Evolutionary conservation across 805 yeast genomes (phyloP).

Genomic region (Zygosaccharomyces gambellarensis): DNA sequence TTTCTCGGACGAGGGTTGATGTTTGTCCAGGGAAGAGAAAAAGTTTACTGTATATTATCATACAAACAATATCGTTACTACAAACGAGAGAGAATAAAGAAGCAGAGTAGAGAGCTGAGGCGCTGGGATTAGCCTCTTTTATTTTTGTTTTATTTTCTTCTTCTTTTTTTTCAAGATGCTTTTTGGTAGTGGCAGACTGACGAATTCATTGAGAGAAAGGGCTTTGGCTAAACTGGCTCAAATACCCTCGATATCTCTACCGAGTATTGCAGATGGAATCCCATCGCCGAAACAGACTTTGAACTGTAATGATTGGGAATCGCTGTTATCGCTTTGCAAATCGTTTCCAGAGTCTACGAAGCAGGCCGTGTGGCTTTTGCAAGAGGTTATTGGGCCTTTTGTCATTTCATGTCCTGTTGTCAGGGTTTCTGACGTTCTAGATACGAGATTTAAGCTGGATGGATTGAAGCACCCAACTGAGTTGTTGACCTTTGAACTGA

Average conservation of each 20-base stretch:
- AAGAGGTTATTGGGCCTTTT: conserved; percentile 42
- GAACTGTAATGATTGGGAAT: conserved; percentile 46
- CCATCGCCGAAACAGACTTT: conserved; percentile 13
- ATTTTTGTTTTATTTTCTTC: too few relatives aligned
- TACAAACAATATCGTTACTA: too few relatives aligned
- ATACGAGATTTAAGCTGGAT: conserved; percentile 33
- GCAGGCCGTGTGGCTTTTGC: conserved; percentile 39
- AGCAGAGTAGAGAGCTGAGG: conserved; percentile 4
- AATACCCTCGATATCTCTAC: conserved; percentile 5
- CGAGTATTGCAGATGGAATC: neutral
- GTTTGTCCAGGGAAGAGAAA: too few relatives aligned
- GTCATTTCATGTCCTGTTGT: conserved; percentile 49
- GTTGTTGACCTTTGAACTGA: conserved; percentile 34
- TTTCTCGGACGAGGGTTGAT: too few relatives aligned
- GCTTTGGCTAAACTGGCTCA: conserved; percentile 26
- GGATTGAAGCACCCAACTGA: conserved; percentile 39
- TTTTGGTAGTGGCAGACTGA: neutral
- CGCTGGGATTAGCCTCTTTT: neutral
- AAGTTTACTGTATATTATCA: too few relatives aligned
- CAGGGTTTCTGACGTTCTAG: conserved; percentile 38
- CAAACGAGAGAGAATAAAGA: neutral
- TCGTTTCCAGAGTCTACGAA: conserved; percentile 31
- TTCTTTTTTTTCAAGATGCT: neutral
- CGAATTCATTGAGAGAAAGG: conserved; percentile 20
- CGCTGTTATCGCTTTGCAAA: conserved; percentile 47